phyloP scores from a whole-genome alignment of 2,329 filamentous ascomycete species.

The Hypoxylon sp. region DNA sequence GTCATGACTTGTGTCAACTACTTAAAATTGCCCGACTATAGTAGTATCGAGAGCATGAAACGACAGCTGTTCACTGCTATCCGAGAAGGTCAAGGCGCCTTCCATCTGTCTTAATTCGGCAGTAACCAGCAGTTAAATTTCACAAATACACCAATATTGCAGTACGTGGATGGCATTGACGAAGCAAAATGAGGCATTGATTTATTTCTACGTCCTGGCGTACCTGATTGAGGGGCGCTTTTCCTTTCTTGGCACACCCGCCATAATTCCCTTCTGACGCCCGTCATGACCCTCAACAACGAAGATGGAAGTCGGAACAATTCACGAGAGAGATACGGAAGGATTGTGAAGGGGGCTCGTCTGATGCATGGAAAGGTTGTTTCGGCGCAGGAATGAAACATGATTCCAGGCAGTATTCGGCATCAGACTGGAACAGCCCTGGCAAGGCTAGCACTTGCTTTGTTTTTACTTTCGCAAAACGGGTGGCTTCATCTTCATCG shows the following conservation, averaged over 20 bases:
- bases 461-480: conserved; percentile 41
- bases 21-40: conserved; percentile 97
- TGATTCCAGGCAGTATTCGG: conserved; percentile 46
- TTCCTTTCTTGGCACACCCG: conserved; percentile 38
- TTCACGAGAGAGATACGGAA: conserved; percentile 38
- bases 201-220: conserved; percentile 38
- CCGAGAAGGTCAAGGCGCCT: conserved; percentile 95
- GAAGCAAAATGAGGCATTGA: conserved; percentile 38
- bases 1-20: conserved; percentile 99
- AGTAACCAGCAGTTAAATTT: conserved; percentile 23
- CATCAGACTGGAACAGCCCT: conserved; percentile 48
- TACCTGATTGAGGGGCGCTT: conserved; percentile 28
- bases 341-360: conserved; percentile 34
- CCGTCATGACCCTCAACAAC: conserved; percentile 40
- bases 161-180: conserved; percentile 38
- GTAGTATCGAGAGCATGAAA: conserved; percentile 80
- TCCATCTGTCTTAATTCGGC: conserved; percentile 83
- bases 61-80: conserved; percentile 88
- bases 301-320: conserved; percentile 37
- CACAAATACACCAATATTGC: conserved; percentile 38
- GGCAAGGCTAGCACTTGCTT: conserved; percentile 42
- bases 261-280: conserved; percentile 39
- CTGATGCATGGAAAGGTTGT: conserved; percentile 49
- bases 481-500: conserved; percentile 45
- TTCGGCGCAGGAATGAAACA: conserved; percentile 48